phyloP scores from a whole-genome alignment of 2,329 filamentous ascomycete genomes.

The Lachnellula arida region DNA sequence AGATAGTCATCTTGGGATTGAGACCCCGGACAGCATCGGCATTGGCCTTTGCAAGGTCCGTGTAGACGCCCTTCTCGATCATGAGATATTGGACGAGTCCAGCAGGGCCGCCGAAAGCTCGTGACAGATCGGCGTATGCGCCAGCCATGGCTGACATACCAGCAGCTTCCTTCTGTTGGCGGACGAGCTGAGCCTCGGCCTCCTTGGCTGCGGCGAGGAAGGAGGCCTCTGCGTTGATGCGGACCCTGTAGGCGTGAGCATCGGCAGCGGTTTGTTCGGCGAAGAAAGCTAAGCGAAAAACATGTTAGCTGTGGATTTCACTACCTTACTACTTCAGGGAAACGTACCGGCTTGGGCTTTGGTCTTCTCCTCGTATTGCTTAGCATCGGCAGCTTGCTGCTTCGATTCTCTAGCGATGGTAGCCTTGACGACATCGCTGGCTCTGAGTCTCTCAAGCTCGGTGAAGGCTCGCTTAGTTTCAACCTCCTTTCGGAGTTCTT shows the following conservation, averaged over 20 bases:
- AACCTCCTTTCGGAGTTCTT: conserved; percentile 74
- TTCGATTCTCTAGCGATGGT: conserved; percentile 63
- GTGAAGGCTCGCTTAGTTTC: conserved; percentile 73
- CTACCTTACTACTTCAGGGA: conserved; percentile 32
- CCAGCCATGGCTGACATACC: conserved; percentile 73
- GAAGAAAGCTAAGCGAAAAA: conserved; percentile 35
- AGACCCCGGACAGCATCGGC: conserved; percentile 69
- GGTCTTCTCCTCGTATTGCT: conserved; percentile 60
- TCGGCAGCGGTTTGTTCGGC: conserved; percentile 49
- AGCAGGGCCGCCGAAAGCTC: conserved; percentile 71
- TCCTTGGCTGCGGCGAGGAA: conserved; percentile 39
- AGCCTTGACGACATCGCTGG: conserved; percentile 73
- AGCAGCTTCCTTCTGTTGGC: conserved; percentile 69
- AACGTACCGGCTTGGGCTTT: conserved; percentile 20
- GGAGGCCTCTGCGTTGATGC: conserved; percentile 37
- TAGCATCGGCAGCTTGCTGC: conserved; percentile 63
- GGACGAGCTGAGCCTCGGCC: conserved; percentile 55
- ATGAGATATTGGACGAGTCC: conserved; percentile 81
- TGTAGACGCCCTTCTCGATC: conserved; percentile 77
- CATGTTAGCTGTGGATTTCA: conserved; percentile 35
- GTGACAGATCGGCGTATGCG: conserved; percentile 68
- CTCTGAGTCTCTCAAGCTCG: conserved; percentile 75
- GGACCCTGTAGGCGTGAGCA: conserved; percentile 43
- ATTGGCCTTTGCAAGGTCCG: conserved; percentile 73
- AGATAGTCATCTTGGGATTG: conserved; percentile 85